Conservation (phyloP, 169 alveolate species). For the Eimeria tenella region DNA sequence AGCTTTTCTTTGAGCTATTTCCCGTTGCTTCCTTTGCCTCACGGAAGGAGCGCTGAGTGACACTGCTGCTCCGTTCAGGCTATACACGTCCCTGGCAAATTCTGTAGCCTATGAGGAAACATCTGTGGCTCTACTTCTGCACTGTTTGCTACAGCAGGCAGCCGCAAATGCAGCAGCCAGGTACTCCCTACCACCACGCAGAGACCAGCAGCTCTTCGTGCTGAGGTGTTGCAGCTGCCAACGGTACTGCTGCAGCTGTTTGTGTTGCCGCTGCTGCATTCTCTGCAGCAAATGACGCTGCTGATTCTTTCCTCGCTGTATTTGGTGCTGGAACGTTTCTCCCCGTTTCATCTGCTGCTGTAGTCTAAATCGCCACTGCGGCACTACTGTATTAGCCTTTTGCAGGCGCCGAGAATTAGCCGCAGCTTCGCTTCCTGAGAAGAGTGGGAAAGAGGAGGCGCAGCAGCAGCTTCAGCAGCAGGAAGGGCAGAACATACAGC, state of each 20-base stretch:
- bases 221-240: not conserved
- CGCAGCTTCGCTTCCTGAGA: not conserved
- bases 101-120: constrained; percentile 12
- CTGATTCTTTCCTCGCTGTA: no score
- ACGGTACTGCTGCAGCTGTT: not conserved
- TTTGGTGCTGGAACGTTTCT: no score
- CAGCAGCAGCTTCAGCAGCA: constrained; percentile 23
- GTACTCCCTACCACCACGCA: not conserved
- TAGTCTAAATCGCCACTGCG: no score
- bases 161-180: constrained; percentile 36
- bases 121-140: constrained; percentile 10
- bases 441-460: not conserved
- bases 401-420: not conserved
- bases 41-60: not conserved
- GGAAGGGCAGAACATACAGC: not conserved
- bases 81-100: not conserved
- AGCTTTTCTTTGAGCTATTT: not conserved
- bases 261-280: not conserved
- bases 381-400: not conserved
- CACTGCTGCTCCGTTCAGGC: not conserved
- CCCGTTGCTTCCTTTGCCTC: not conserved
- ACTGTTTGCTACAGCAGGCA: constrained; percentile 33
- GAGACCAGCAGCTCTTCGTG: not conserved
- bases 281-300: not conserved
- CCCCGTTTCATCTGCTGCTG: no score